Conservation (phyloP, 495 filamentous ascomycete genomes). For the Neurospora sublineolata region DNA sequence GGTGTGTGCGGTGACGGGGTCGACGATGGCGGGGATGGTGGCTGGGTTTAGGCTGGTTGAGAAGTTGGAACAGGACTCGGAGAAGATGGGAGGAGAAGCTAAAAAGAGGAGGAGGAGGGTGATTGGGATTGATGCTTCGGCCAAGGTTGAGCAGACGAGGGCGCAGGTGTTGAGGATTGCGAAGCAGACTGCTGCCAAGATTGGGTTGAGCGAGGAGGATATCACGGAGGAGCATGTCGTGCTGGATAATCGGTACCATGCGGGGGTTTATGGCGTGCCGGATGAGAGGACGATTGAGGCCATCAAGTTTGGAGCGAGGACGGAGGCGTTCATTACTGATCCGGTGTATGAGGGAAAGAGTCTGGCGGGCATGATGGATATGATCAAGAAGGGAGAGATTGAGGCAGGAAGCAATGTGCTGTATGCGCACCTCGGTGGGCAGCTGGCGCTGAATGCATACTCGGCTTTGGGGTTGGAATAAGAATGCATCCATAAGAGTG, state of each 20-base stretch:
- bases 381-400: constrained; percentile 48
- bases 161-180: constrained; percentile 51
- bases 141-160: constrained; percentile 42
- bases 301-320: constrained; percentile 47
- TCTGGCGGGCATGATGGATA: constrained; percentile 51
- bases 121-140: constrained; percentile 52
- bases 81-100: constrained; percentile 14
- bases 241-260: constrained; percentile 52
- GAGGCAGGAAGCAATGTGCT: constrained; percentile 41
- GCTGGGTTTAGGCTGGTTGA: constrained; percentile 51
- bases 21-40: constrained; percentile 51
- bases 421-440: constrained; percentile 54
- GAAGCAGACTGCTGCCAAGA: constrained; percentile 42
- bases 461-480: constrained; percentile 8
- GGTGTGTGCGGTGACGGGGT: constrained; percentile 52
- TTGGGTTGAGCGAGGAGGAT: constrained; percentile 42
- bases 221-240: constrained; percentile 44
- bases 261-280: constrained; percentile 47
- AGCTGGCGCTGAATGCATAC: constrained; percentile 52
- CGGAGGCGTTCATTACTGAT: constrained; percentile 56
- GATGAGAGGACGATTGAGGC: constrained; percentile 47
- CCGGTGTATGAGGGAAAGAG: constrained; percentile 61
- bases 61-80: constrained; percentile 7
- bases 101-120: constrained; percentile 29
- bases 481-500: no score